A percentile compares a stretch with the other conserved stretches of the same genome.
Evolutionary conservation across 2,329 filamentous ascomycete genomes (phyloP).

Genomic region (Aureobasidium sp.): DNA sequence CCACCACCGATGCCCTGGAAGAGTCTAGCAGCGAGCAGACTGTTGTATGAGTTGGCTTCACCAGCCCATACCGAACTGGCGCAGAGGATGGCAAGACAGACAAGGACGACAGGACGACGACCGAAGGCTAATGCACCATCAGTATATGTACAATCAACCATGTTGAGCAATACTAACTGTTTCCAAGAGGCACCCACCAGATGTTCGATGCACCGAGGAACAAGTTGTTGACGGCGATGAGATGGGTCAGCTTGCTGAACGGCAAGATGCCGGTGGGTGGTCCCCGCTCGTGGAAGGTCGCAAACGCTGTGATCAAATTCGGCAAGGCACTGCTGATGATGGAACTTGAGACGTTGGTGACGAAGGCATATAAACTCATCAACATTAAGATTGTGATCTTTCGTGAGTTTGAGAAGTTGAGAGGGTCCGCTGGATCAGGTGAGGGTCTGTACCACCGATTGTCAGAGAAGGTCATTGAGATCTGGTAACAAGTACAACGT

Average conservation of each 20-base stretch:
- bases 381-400: constrained; percentile 28
- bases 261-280: constrained; percentile 15
- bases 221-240: constrained; percentile 31
- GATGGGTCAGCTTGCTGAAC: constrained; percentile 27
- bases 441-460: constrained; percentile 23
- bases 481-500: background rate
- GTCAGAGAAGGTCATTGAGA: background rate
- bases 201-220: constrained; percentile 32
- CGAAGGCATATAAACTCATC: constrained; percentile 32
- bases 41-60: constrained; percentile 27
- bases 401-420: constrained; percentile 31
- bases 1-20: constrained; percentile 31
- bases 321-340: constrained; percentile 30
- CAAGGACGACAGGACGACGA: constrained; percentile 30
- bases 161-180: constrained; percentile 16
- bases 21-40: constrained; percentile 30
- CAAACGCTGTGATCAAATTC: constrained; percentile 25
- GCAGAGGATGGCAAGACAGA: constrained; percentile 27
- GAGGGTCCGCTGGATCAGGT: constrained; percentile 31
- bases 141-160: background rate
- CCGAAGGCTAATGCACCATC: constrained; percentile 23
- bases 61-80: constrained; percentile 34
- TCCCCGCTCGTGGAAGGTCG: constrained; percentile 14
- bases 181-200: constrained; percentile 34
- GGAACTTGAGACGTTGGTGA: constrained; percentile 30